Evolutionary conservation across 768 basidiomycete genomes (phyloP).

Genomic region (Neoboletus brunneissimus): DNA sequence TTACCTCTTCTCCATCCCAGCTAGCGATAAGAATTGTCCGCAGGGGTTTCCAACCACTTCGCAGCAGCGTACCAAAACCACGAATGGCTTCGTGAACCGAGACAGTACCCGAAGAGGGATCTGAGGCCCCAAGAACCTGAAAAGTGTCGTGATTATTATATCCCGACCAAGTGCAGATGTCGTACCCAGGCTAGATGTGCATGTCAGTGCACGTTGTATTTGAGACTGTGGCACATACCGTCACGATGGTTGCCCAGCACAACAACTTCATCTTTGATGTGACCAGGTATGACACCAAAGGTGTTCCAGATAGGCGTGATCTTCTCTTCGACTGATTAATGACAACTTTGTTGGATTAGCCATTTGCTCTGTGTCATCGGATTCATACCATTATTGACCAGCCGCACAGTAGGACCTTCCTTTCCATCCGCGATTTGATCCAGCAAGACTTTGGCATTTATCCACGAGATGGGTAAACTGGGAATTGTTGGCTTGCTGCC

Average conservation of each 20-base stretch:
- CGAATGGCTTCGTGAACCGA: slow-evolving; percentile 54
- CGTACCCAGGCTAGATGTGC: slow-evolving; percentile 24
- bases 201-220: slow-evolving; percentile 6
- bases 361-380: not conserved
- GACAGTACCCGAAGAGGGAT: slow-evolving; percentile 57
- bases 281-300: slow-evolving; percentile 81
- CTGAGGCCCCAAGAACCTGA: slow-evolving; percentile 50
- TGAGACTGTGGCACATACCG: slow-evolving; percentile 43
- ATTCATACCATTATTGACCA: slow-evolving; percentile 53
- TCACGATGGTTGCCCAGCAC: slow-evolving; percentile 88
- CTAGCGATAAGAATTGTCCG: slow-evolving; percentile 73
- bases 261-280: slow-evolving; percentile 81
- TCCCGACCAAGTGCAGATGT: not conserved
- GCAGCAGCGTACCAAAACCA: slow-evolving; percentile 49
- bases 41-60: slow-evolving; percentile 64
- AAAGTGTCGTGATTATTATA: slow-evolving; percentile 1
- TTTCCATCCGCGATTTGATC: slow-evolving; percentile 40
- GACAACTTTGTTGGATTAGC: not conserved
- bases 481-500: slow-evolving; percentile 73
- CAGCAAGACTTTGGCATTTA: slow-evolving; percentile 70
- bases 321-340: slow-evolving; percentile 61
- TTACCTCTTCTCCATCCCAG: slow-evolving; percentile 77
- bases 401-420: slow-evolving; percentile 40
- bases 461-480: slow-evolving; percentile 89
- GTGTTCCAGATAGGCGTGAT: slow-evolving; percentile 92